These are phyloP conservation scores for Halenospora varia DNA, from an alignment of 495 filamentous ascomycete genomes.

Conservation along the genomic window DNA sequence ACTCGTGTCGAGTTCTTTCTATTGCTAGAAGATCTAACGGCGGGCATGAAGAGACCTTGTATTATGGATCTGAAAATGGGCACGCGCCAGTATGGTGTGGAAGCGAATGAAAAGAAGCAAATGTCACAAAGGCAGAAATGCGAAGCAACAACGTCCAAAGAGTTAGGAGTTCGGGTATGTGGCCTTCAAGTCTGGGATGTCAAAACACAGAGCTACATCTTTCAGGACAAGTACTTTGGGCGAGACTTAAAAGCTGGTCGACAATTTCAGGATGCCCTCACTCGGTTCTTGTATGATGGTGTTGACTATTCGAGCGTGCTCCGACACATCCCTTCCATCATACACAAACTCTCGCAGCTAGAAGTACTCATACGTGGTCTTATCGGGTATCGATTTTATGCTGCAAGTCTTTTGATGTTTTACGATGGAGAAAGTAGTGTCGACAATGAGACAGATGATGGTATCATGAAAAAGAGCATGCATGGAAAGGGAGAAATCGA, in stretches of 20 bases:
- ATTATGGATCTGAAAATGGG: conserved; percentile 99
- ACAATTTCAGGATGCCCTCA: conserved; percentile 87
- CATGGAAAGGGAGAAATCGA: conserved; percentile 57
- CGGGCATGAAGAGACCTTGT: conserved; percentile 93
- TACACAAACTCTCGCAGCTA: conserved; percentile 75
- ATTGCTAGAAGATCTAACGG: conserved; percentile 92
- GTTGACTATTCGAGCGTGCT: conserved; percentile 70
- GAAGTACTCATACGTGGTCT: conserved; percentile 78
- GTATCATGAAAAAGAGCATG: conserved; percentile 48
- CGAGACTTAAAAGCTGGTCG: conserved; percentile 81
- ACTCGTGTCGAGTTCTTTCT: conserved; percentile 86
- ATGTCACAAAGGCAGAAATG: conserved; percentile 91
- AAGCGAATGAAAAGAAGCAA: conserved; percentile 86
- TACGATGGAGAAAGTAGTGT: conserved; percentile 75
- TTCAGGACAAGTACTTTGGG: conserved; percentile 97
- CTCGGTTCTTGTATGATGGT: conserved; percentile 89
- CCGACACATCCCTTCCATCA: conserved; percentile 79
- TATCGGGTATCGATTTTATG: conserved; percentile 89
- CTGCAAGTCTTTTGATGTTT: conserved; percentile 87
- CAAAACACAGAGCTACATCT: conserved; percentile 74
- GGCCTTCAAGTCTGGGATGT: conserved; percentile 96
- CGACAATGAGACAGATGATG: conserved; percentile 40
- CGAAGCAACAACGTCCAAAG: conserved; percentile 83
- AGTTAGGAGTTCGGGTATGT: conserved; percentile 89
- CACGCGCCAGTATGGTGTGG: conserved; percentile 96